phyloP scores from a whole-genome alignment of 202 grass and related monocot genomes.

The Bolboschoenoplectus hybrid region DNA sequence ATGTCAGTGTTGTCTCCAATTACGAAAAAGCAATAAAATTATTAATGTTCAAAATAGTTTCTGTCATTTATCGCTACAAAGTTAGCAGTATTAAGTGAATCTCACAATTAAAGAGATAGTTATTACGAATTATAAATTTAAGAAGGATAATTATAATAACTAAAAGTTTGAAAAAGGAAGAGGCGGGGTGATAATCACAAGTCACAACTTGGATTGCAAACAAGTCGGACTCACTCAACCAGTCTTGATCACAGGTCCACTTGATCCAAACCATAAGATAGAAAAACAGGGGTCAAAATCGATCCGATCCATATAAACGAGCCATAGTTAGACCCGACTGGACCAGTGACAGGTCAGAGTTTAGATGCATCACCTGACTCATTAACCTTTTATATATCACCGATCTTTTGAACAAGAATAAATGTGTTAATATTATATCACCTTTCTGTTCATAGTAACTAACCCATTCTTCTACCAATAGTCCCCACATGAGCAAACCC shows the following conservation, averaged over 20 bases:
- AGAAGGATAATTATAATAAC: no score
- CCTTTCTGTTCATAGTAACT: background rate
- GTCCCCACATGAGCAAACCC: slow-evolving; percentile 79
- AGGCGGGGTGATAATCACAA: background rate
- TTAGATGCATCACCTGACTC: background rate
- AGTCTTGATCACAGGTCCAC: no score
- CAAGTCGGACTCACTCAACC: no score
- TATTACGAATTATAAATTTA: background rate
- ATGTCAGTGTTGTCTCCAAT: no score
- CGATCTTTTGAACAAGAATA: background rate
- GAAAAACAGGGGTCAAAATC: background rate
- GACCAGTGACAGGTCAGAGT: background rate
- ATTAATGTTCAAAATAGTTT: no score
- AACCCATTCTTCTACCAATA: slow-evolving; percentile 58
- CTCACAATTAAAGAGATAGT: background rate
- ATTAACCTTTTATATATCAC: background rate
- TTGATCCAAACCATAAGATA: no score
- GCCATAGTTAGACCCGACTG: background rate
- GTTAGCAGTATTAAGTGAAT: no score
- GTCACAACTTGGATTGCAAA: background rate
- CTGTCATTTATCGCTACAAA: no score
- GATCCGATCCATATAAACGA: background rate
- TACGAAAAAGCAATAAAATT: no score
- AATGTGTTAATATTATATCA: background rate
- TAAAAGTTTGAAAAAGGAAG: background rate